Conservation (phyloP, 1,284 basidiomycete species). For the Cerioporus squamosus region DNA sequence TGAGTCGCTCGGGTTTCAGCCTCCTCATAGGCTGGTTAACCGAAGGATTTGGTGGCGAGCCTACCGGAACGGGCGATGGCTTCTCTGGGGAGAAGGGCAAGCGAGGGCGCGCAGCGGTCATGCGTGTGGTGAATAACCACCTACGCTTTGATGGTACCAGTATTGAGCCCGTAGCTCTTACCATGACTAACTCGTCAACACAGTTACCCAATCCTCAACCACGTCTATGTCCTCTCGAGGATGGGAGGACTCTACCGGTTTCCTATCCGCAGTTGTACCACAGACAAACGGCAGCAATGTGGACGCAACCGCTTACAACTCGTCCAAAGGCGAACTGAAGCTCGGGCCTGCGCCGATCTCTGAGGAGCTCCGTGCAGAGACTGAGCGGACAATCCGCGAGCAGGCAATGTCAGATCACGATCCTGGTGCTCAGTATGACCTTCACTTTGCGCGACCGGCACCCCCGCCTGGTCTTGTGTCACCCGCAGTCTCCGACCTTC, state of each 20-base stretch:
- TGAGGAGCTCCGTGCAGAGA: slow-evolving; percentile 81
- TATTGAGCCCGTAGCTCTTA: slow-evolving; percentile 4
- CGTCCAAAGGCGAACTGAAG: slow-evolving; percentile 76
- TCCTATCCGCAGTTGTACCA: slow-evolving; percentile 78
- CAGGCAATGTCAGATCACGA: slow-evolving; percentile 75
- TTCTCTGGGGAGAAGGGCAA: slow-evolving; percentile 83
- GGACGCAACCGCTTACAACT: slow-evolving; percentile 66
- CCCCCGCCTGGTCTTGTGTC: slow-evolving; percentile 54
- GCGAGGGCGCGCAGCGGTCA: slow-evolving; percentile 81
- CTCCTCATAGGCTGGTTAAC: slow-evolving; percentile 96
- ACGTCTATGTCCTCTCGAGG: slow-evolving; percentile 62
- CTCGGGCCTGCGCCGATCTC: slow-evolving; percentile 81
- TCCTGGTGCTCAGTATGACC: slow-evolving; percentile 64
- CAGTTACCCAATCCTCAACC: slow-evolving; percentile 75
- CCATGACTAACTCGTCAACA: slow-evolving; percentile 30
- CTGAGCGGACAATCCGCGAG: slow-evolving; percentile 73
- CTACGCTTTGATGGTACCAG: slow-evolving; percentile 86
- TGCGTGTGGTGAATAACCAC: slow-evolving; percentile 94
- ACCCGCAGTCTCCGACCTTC: slow-evolving; percentile 76
- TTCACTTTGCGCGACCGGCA: slow-evolving; percentile 54
- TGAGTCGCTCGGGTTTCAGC: slow-evolving; percentile 92
- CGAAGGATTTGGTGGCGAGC: slow-evolving; percentile 88
- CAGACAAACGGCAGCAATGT: slow-evolving; percentile 48
- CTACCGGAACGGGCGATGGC: slow-evolving; percentile 79
- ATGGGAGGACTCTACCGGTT: slow-evolving; percentile 85